A percentile compares a stretch with the other conserved stretches of the same genome.
Conservation (phyloP, 139 green algal species). For the Klebsormidium nitens region DNA sequence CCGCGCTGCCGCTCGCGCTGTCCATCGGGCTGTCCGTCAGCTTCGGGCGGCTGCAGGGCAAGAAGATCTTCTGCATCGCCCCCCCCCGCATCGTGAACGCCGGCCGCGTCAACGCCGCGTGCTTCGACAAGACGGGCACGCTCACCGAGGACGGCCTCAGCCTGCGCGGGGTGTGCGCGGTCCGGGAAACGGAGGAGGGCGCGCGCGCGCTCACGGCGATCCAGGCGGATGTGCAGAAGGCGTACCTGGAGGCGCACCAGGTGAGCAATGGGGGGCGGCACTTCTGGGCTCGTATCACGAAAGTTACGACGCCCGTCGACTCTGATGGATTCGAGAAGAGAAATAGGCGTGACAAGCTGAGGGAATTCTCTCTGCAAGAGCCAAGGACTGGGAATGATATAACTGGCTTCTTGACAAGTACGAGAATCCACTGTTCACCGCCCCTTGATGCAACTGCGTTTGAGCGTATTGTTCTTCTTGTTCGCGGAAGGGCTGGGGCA, state of each 20-base stretch:
- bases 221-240: neutral
- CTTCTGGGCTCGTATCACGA: too few relatives aligned
- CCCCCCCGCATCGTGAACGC: conserved; percentile 21
- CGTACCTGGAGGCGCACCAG: neutral
- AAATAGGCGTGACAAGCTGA: too few relatives aligned
- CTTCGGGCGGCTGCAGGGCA: conserved; percentile 10
- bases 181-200: neutral
- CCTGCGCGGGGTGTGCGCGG: neutral
- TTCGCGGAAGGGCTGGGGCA: too few relatives aligned
- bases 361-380: too few relatives aligned
- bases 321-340: too few relatives aligned
- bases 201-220: too few relatives aligned
- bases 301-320: too few relatives aligned
- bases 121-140: conserved; percentile 28
- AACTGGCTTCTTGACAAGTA: too few relatives aligned
- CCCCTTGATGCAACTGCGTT: too few relatives aligned
- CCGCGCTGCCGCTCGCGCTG: conserved; percentile 16
- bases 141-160: conserved; percentile 15
- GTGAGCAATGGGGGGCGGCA: neutral
- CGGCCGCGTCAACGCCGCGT: conserved; percentile 8
- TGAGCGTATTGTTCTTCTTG: too few relatives aligned
- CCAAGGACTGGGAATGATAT: too few relatives aligned
- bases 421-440: too few relatives aligned
- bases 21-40: conserved; percentile 14
- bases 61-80: conserved; percentile 12